These are phyloP conservation scores for Dichotomocladium elegans DNA, from an alignment of 371 early-diverging fungal species.

Conservation along the genomic window DNA sequence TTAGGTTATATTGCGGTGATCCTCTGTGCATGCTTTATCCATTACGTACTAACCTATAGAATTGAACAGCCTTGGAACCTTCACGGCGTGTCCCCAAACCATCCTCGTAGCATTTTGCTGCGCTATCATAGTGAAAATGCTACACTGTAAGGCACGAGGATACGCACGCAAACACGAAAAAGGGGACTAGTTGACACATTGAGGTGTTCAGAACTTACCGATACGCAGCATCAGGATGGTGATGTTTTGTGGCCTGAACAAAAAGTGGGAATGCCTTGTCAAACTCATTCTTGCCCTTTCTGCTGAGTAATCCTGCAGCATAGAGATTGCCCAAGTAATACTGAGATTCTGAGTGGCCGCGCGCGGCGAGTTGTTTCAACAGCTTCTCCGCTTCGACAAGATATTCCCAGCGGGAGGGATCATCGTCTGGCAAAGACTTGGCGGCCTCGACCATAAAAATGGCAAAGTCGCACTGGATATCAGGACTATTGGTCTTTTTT, in stretches of 20 bases:
- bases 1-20: too few relatives aligned
- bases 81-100: constrained; percentile 62
- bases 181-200: too few relatives aligned
- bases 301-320: constrained; percentile 54
- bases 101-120: constrained; percentile 71
- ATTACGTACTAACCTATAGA: constrained; percentile 55
- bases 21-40: too few relatives aligned
- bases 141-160: not conserved
- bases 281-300: constrained; percentile 63
- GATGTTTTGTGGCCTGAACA: constrained; percentile 66
- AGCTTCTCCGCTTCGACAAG: constrained; percentile 62
- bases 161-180: too few relatives aligned
- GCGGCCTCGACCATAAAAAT: constrained; percentile 72
- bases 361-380: constrained; percentile 54
- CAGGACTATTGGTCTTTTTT: constrained; percentile 78
- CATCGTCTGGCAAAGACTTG: constrained; percentile 50
- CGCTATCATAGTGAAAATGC: constrained; percentile 24
- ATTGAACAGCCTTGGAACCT: constrained; percentile 64
- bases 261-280: constrained; percentile 70
- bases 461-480: constrained; percentile 79
- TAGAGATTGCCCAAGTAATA: constrained; percentile 64
- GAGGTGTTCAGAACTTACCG: constrained; percentile 22
- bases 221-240: constrained; percentile 68
- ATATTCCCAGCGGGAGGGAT: constrained; percentile 51
- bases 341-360: constrained; percentile 64